phyloP scores from a whole-genome alignment of 257 asterid genomes.

The Ilex aquifolium region DNA sequence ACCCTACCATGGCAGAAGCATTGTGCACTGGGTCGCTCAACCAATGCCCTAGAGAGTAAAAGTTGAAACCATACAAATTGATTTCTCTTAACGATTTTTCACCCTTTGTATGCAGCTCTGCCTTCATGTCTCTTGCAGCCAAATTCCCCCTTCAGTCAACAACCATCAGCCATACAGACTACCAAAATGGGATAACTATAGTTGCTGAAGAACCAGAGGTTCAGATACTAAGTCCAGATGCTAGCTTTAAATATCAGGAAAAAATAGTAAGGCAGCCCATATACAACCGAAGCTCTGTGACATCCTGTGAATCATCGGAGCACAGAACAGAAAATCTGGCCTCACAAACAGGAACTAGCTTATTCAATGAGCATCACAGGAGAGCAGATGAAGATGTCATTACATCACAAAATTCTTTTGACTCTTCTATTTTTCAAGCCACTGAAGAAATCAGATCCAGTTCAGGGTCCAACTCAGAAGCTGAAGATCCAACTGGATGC shows the following conservation, averaged over 20 bases:
- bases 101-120: slow-evolving; percentile 62
- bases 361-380: slow-evolving; percentile 24
- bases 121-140: slow-evolving; percentile 86
- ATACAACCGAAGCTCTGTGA: slow-evolving; percentile 34
- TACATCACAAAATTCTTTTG: slow-evolving; percentile 80
- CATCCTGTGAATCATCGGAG: slow-evolving; percentile 30
- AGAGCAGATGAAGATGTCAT: slow-evolving; percentile 51
- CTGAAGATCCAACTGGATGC: slow-evolving; percentile 48
- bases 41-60: not conserved
- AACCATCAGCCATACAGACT: slow-evolving; percentile 16
- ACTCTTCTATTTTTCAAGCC: slow-evolving; percentile 53
- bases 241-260: slow-evolving; percentile 35
- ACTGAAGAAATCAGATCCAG: slow-evolving; percentile 37
- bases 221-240: slow-evolving; percentile 64
- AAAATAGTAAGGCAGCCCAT: slow-evolving; percentile 32
- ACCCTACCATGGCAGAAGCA: no score
- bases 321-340: slow-evolving; percentile 22
- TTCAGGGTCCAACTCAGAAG: slow-evolving; percentile 47
- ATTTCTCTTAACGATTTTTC: not conserved
- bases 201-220: slow-evolving; percentile 47
- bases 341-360: slow-evolving; percentile 13
- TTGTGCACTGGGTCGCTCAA: no score
- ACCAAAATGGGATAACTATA: slow-evolving; percentile 22
- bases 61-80: not conserved
- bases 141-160: slow-evolving; percentile 56